A percentile compares a stretch with the other conserved stretches of the same genome.
Conservation (phyloP, 2,329 filamentous ascomycete species). For the Karstenula rhodostoma region DNA sequence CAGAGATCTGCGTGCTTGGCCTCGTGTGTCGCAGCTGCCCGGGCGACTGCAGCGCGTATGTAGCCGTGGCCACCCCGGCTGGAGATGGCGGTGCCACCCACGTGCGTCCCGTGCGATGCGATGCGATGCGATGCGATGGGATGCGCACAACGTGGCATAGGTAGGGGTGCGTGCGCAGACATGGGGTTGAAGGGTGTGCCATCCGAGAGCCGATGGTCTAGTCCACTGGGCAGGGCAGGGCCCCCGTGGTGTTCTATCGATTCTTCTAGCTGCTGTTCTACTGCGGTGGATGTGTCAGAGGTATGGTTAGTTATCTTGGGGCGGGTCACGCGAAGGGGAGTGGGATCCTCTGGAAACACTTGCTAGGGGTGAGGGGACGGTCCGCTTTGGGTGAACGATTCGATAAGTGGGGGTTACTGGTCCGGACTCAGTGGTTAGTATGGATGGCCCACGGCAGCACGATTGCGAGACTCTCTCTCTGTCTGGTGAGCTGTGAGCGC, state of each 20-base stretch:
- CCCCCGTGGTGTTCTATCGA: not conserved
- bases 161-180: not conserved
- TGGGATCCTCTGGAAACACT: not conserved
- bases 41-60: not conserved
- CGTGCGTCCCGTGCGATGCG: too few species aligned
- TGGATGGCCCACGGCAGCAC: not conserved
- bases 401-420: not conserved
- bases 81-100: too few species aligned
- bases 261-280: not conserved
- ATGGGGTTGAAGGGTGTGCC: not conserved
- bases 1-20: not conserved
- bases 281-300: not conserved
- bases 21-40: not conserved
- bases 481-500: too few species aligned
- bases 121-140: too few species aligned
- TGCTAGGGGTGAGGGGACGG: not conserved
- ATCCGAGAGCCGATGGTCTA: not conserved
- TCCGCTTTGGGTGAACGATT: not conserved
- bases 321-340: not conserved
- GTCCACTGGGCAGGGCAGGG: too few species aligned
- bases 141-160: slow-evolving; percentile 2
- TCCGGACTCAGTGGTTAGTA: not conserved
- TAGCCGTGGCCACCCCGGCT: not conserved
- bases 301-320: not conserved
- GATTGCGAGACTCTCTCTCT: too few species aligned